Evolutionary conservation across 352 stramenopile species (phyloP).

Genomic region (Globisporangium uncinulatum): DNA sequence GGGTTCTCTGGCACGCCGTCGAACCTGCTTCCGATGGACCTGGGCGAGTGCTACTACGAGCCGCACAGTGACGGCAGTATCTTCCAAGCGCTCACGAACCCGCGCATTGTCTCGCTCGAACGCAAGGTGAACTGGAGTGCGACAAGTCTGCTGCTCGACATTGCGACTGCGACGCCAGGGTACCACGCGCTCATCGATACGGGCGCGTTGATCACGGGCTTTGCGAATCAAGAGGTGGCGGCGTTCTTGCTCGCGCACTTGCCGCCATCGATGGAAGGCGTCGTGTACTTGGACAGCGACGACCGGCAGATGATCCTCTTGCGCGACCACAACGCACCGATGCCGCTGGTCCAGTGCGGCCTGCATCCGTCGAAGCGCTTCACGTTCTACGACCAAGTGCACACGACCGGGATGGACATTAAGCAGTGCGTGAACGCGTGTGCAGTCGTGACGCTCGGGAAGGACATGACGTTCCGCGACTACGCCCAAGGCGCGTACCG

Average conservation of each 20-base stretch:
- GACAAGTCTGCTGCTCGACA: conserved; percentile 69
- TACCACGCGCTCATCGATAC: conserved; percentile 91
- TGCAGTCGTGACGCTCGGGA: conserved; percentile 88
- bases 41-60: conserved; percentile 98
- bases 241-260: conserved; percentile 74
- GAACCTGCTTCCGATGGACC: conserved; percentile 98
- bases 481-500: conserved; percentile 90
- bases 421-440: conserved; percentile 87
- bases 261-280: conserved; percentile 77
- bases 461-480: conserved; percentile 97
- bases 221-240: conserved; percentile 87
- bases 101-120: conserved; percentile 85
- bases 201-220: conserved; percentile 88
- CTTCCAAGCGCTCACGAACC: conserved; percentile 94
- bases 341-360: conserved; percentile 90
- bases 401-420: conserved; percentile 93
- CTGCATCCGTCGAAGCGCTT: conserved; percentile 83
- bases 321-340: conserved; percentile 92
- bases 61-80: conserved; percentile 98
- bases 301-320: conserved; percentile 92
- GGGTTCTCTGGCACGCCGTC: conserved; percentile 99
- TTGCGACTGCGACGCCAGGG: conserved; percentile 57
- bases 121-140: conserved; percentile 81
- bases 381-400: conserved; percentile 93
- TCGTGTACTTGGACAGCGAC: conserved; percentile 88